These are phyloP conservation scores for Saccharomycopsis amapae DNA, from an alignment of 805 yeast species.

Conservation along the genomic window DNA sequence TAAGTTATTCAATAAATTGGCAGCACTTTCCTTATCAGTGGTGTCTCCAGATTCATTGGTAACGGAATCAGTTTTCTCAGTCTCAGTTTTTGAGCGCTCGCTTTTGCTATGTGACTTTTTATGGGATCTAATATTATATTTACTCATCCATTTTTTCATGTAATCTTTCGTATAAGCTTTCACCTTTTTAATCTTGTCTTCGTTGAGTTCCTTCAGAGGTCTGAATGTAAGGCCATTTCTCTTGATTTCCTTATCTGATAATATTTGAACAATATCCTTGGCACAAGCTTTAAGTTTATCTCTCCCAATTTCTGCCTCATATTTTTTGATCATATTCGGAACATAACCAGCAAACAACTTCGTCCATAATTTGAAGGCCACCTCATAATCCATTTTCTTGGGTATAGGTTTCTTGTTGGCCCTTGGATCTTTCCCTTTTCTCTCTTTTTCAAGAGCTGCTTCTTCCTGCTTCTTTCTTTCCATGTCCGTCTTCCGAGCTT, in stretches of 20 bases:
- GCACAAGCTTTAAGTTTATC: conserved; percentile 74
- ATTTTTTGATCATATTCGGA: conserved; percentile 69
- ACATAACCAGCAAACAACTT: conserved; percentile 59
- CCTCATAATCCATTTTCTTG: conserved; percentile 24
- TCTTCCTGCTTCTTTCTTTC: conserved; percentile 26
- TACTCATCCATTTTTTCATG: conserved; percentile 50
- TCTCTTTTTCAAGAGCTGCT: conserved; percentile 22
- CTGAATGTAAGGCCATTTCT: conserved; percentile 32
- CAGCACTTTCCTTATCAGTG: background rate
- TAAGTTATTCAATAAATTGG: background rate
- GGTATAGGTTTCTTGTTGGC: conserved; percentile 5
- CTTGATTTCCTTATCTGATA: conserved; percentile 63
- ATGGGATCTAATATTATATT: background rate
- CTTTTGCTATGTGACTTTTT: no score
- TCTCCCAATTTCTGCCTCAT: conserved; percentile 59
- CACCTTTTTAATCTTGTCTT: conserved; percentile 63
- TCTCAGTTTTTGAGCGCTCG: no score
- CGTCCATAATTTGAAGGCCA: conserved; percentile 27
- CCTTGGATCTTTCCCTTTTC: conserved; percentile 25
- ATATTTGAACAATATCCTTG: conserved; percentile 60
- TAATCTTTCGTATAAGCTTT: conserved; percentile 54
- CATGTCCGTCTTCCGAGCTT: conserved; percentile 30
- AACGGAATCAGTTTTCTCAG: no score
- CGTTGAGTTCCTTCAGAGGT: conserved; percentile 51
- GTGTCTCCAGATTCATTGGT: no score